Conservation (phyloP, 805 yeast species). For the Saccharomyces kudriavzevii region DNA sequence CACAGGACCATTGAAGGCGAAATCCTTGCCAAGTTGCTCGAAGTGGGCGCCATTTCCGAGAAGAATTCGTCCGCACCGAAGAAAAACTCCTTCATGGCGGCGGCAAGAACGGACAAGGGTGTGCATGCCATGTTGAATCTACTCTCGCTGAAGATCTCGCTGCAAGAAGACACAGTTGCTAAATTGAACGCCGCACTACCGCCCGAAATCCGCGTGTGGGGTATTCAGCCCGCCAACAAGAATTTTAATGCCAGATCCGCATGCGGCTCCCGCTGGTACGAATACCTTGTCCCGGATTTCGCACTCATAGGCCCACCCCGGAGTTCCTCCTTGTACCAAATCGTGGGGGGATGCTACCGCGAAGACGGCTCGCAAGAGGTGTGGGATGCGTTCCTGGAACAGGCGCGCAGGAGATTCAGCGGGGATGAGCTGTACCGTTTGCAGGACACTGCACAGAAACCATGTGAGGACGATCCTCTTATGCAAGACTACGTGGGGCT, state of each 20-base stretch:
- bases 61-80: constrained; percentile 83
- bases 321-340: constrained; percentile 46
- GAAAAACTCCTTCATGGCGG: constrained; percentile 78
- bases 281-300: constrained; percentile 80
- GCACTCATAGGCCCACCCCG: constrained; percentile 76
- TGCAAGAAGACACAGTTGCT: constrained; percentile 57
- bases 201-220: constrained; percentile 79
- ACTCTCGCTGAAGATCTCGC: constrained; percentile 74
- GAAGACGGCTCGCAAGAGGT: constrained; percentile 23
- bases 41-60: constrained; percentile 80
- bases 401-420: constrained; percentile 30
- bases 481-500: constrained; percentile 26
- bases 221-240: constrained; percentile 71
- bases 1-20: constrained; percentile 85
- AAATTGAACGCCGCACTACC: constrained; percentile 67
- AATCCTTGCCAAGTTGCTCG: constrained; percentile 69
- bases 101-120: constrained; percentile 89
- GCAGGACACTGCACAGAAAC: neutral
- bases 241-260: constrained; percentile 80
- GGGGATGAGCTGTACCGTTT: constrained; percentile 2
- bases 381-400: constrained; percentile 38
- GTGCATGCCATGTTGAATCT: constrained; percentile 97
- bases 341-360: constrained; percentile 23
- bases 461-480: constrained; percentile 29
- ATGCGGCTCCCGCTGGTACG: constrained; percentile 83